phyloP scores from a whole-genome alignment of 106 monocot genomes.

The Cymbidium sinense region DNA sequence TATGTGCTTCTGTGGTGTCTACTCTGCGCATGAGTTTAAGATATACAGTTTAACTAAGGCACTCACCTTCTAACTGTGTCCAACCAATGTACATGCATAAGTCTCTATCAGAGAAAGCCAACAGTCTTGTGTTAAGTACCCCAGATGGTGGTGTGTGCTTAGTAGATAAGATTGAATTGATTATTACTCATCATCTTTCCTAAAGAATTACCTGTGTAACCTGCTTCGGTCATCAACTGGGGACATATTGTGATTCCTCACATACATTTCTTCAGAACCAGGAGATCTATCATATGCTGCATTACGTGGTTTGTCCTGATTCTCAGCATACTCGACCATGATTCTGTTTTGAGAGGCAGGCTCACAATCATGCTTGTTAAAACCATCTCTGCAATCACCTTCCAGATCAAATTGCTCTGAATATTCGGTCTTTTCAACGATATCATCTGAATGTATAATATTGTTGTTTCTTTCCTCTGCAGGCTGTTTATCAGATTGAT shows the following conservation, averaged over 20 bases:
- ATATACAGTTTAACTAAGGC: background rate
- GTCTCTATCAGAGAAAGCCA: background rate
- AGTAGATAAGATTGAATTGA: background rate
- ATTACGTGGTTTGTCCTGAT: slow-evolving; percentile 5
- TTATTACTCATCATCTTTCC: background rate
- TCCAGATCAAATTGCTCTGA: slow-evolving; percentile 3
- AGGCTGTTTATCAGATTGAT: background rate
- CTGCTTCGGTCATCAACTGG: slow-evolving; percentile 31
- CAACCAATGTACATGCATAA: background rate
- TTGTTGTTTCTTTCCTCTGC: background rate
- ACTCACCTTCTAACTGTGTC: background rate
- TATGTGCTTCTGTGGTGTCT: background rate
- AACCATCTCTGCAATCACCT: slow-evolving; percentile 6
- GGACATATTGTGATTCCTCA: slow-evolving; percentile 25
- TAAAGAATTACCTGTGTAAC: slow-evolving; percentile 32
- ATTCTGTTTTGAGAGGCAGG: background rate
- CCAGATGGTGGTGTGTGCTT: background rate
- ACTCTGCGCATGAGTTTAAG: background rate
- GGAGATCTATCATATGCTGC: slow-evolving; percentile 17
- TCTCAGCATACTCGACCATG: slow-evolving; percentile 4
- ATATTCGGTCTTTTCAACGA: background rate
- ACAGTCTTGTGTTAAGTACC: background rate
- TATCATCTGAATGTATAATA: slow-evolving; percentile 3
- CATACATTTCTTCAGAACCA: slow-evolving; percentile 18
- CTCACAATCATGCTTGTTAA: slow-evolving; percentile 8